Evolutionary conservation across 768 basidiomycete genomes (phyloP).

Genomic region (Termitomyces sp.): DNA sequence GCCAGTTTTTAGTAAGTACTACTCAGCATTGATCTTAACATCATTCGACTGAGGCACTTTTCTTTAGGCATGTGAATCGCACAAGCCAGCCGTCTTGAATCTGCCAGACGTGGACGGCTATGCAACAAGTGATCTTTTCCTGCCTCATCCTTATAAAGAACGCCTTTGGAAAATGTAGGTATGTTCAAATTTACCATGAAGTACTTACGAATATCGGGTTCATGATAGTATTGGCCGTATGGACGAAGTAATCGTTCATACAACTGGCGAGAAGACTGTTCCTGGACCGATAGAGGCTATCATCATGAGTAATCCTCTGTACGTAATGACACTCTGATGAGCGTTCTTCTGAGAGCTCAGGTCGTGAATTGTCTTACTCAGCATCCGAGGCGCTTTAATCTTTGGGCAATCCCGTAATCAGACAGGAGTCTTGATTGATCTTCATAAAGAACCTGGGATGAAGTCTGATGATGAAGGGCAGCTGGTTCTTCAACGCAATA

Average conservation of each 20-base stretch:
- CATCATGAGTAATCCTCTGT: conserved; percentile 14
- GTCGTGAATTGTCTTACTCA: background rate
- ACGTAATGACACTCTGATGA: background rate
- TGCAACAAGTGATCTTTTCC: conserved; percentile 29
- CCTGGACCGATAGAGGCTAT: conserved; percentile 25
- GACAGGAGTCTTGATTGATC: conserved; percentile 20
- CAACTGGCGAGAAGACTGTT: conserved; percentile 28
- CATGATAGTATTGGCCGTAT: conserved; percentile 32
- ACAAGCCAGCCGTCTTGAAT: conserved; percentile 24
- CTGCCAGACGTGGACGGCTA: conserved; percentile 27
- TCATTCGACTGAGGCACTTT: too few relatives aligned
- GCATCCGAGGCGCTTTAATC: conserved; percentile 21
- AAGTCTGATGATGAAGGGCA: conserved; percentile 13
- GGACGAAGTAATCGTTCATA: conserved; percentile 29
- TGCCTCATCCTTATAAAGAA: conserved; percentile 28
- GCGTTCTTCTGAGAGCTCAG: background rate
- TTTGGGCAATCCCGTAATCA: conserved; percentile 29
- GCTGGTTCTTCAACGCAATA: conserved; percentile 20
- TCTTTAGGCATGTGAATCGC: conserved; percentile 19
- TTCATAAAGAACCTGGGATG: conserved; percentile 7
- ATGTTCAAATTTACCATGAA: too few relatives aligned
- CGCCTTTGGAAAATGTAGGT: conserved; percentile 29
- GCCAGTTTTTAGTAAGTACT: too few relatives aligned
- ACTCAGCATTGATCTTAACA: too few relatives aligned
- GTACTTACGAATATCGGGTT: too few relatives aligned